Conservation (phyloP, 768 basidiomycete genomes). For the Pulveroboletus ravenelii region DNA sequence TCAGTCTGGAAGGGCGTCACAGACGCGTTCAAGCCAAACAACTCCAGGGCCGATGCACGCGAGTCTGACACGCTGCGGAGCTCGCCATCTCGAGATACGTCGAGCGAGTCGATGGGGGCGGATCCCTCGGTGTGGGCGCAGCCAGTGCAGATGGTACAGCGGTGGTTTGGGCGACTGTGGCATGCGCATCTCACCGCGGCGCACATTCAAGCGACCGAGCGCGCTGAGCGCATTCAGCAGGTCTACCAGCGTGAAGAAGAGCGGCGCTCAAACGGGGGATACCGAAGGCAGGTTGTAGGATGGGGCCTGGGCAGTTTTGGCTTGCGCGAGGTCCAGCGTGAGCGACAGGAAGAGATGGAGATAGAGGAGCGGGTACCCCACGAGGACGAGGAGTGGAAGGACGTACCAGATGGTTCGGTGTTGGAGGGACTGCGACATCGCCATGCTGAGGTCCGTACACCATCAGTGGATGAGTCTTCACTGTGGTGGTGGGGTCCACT, state of each 20-base stretch:
- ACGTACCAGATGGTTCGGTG: not conserved
- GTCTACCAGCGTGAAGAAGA: conserved; percentile 42
- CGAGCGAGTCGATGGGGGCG: not conserved
- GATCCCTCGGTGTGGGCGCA: not conserved
- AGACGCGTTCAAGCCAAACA: conserved; percentile 38
- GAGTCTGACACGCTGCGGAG: not conserved
- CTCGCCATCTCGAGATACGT: conserved; percentile 9
- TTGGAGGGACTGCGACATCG: conserved; percentile 11
- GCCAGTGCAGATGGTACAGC: conserved; percentile 36
- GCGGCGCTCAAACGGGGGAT: conserved; percentile 19
- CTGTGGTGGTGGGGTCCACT: conserved; percentile 83
- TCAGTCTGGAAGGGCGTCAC: conserved; percentile 57
- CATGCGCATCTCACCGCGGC: conserved; percentile 70
- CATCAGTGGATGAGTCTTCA: conserved; percentile 31
- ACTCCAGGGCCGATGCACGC: not conserved
- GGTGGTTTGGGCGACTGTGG: conserved; percentile 57
- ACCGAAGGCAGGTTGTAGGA: conserved; percentile 37
- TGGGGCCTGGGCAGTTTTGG: conserved; percentile 78
- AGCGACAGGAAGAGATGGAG: conserved; percentile 19
- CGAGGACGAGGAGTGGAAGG: conserved; percentile 26
- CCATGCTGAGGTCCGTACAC: not conserved
- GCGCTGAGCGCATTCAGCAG: conserved; percentile 60
- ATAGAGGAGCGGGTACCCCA: conserved; percentile 3
- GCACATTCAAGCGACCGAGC: conserved; percentile 64
- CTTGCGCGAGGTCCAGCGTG: conserved; percentile 34